Percentiles rank a stretch among this genome's conserved stretches.
These are phyloP conservation scores for Umbelopsis isabellina DNA, from an alignment of 192 early-diverging fungal species.

Conservation along the genomic window DNA sequence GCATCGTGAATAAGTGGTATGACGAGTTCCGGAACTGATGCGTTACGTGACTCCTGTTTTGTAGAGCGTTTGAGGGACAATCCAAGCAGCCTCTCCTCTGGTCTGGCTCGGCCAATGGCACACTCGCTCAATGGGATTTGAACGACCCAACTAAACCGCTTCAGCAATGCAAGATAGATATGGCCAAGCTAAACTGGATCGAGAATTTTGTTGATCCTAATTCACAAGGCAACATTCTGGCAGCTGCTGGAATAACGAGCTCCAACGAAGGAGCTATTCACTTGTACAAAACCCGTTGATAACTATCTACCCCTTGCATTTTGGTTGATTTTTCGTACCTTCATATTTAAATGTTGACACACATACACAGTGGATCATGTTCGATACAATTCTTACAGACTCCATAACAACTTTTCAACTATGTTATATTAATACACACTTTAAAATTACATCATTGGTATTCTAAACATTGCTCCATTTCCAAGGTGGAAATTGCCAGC, in stretches of 20 bases:
- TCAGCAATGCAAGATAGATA: not conserved
- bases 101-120: slow-evolving; percentile 35
- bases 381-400: not conserved
- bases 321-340: no score
- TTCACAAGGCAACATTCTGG: not conserved
- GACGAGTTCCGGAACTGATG: not conserved
- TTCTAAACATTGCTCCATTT: not conserved
- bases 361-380: not conserved
- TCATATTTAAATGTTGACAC: no score
- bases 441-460: not conserved
- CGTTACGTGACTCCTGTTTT: not conserved
- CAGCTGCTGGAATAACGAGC: slow-evolving; percentile 5
- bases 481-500: not conserved
- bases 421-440: no score
- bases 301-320: not conserved
- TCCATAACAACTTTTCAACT: not conserved
- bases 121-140: slow-evolving; percentile 28
- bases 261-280: slow-evolving; percentile 15
- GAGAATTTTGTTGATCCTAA: not conserved
- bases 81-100: slow-evolving; percentile 6
- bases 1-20: not conserved
- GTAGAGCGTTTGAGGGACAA: slow-evolving; percentile 11
- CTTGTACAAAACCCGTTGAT: not conserved
- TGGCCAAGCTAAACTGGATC: slow-evolving; percentile 25
- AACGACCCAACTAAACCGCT: not conserved